These are phyloP conservation scores for Thielaviopsis punctulata DNA, from an alignment of 2,329 filamentous ascomycete species.

Conservation along the genomic window DNA sequence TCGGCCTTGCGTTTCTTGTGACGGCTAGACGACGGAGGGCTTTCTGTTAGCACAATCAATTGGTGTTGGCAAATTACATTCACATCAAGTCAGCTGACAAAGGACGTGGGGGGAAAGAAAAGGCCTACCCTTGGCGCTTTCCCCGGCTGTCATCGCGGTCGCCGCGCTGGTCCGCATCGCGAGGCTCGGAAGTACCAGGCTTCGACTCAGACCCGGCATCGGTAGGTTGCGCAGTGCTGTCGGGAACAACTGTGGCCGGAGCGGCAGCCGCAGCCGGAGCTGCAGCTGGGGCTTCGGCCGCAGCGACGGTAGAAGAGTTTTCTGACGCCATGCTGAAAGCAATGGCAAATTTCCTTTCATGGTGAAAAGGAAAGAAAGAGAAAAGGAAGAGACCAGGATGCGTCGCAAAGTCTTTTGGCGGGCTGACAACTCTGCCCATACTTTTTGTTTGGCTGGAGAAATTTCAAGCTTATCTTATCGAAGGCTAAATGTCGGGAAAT, in stretches of 20 bases:
- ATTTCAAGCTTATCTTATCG: slow-evolving; percentile 5
- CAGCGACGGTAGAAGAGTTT: slow-evolving; percentile 6
- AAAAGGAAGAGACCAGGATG: slow-evolving; percentile 10
- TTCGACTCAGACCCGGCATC: background rate
- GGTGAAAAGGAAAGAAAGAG: background rate
- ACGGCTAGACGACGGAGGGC: slow-evolving; percentile 3
- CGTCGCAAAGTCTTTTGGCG: background rate
- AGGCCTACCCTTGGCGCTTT: slow-evolving; percentile 9
- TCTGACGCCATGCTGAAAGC: slow-evolving; percentile 9
- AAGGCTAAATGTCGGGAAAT: background rate
- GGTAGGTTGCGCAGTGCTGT: background rate
- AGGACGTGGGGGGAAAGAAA: background rate
- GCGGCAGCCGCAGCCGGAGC: background rate
- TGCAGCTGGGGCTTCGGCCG: background rate
- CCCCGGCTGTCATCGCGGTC: slow-evolving; percentile 4
- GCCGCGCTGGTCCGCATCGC: background rate
- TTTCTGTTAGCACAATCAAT: slow-evolving; percentile 7
- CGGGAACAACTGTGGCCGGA: background rate
- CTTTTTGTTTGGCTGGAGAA: slow-evolving; percentile 1
- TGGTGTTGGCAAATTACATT: slow-evolving; percentile 6
- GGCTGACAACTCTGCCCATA: background rate
- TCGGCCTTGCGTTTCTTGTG: slow-evolving; percentile 12
- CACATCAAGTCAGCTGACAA: background rate
- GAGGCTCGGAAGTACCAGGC: slow-evolving; percentile 3
- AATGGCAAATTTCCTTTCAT: slow-evolving; percentile 6